Evolutionary conservation across 2,329 filamentous ascomycete genomes (phyloP), one percentile per base, ranked within the genome.

Genomic region (Colletotrichum eremochloae): DNA sequence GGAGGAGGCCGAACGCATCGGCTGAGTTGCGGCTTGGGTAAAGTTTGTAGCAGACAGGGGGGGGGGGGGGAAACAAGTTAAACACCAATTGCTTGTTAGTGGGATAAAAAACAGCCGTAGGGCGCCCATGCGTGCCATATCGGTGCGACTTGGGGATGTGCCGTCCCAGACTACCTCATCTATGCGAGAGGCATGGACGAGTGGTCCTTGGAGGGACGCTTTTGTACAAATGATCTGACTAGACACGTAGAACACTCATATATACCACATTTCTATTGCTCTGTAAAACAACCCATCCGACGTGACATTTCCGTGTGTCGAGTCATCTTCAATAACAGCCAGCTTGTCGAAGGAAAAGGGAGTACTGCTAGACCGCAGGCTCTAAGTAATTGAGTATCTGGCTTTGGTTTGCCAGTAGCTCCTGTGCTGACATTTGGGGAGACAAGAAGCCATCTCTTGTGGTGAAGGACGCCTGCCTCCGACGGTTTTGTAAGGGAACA

Each of bases 1-100:
- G 73, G 94, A 97, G 75, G 96, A 98, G 86, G 92, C 94, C 0
- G 95, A 98, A 87, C 94, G 91, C 82, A 84, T 97, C 79, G 88
- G 84, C 63, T 90, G 62, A 73, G 53, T 31, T 38, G 20, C 33
- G 8, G 53, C 20, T 24, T 24, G 53, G 14, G 5, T 2, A 40
- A 20, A 24, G n/a, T 48, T 6, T 14, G 36, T 14, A 24, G 20
- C 20, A 24, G 18, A 20, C 11, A n/a, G 36, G 36, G 1, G 29
- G 7, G 4, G 3, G 36, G 20, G 1, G 15, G 7, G 3, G 1
- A n/a, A n/a, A 6, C 15, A 15, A 2, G 7, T 8, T 14, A 20
- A 40, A 12, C 55, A 18, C n/a, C 38, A 4, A 14, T 36, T 40
- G 55, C 55, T 57, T 15, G 55, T 57, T 40, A 20, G 20, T 38